Evolutionary conservation across 2,329 filamentous ascomycete genomes (phyloP), one percentile per base, ranked within the genome.

Genomic region (Aureobasidium sp.): DNA sequence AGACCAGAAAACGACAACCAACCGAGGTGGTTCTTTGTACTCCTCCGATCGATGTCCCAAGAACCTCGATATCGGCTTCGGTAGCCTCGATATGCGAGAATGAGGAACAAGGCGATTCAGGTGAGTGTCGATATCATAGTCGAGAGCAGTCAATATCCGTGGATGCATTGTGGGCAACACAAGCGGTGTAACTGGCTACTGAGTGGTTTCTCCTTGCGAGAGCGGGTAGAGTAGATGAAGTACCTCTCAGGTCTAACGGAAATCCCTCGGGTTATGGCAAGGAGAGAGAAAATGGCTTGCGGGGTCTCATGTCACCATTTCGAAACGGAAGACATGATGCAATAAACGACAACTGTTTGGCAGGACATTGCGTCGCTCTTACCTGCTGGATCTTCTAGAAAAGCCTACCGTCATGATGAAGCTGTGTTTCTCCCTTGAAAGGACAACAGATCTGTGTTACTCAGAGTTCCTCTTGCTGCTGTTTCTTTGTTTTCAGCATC

Each of bases 61-160:
- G 67, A 90, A 88, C 66, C 85, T 82, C 24, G 89, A 82, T 24
- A 94, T 70, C 0, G 82, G 82, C 51, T 78, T 78, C 0, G 91
- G 92, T 1, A 96, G 70, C 48, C 78, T 75, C 32, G 81, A 76
- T 71, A 90, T 82, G 67, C 82, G 84, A 44, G 87, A 87, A 15
- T 82, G 77, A 9, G 88, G 88, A 27, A 95, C 71, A 64, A 85
- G 79, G 2, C 81, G 87, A 71, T 93, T 91, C 56, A 95, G 72
- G 71, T 87, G 84, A n/a, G 75, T 76, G 78, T 96, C 92, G 66
- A 96, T 83, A 74, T 94, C 84, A 74, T 95, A 85, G 69, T 87
- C 79, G 66, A 74, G 65, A 26, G 70, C 34, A 10, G 68, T 55
- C 26, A 55, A 26, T 26, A 47, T 47, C 13, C 56, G 46, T n/a